Evolutionary conservation across 1,284 basidiomycete species (phyloP), one percentile per base, ranked within the genome.

Genomic region (Fomitiporia mediterranea): DNA sequence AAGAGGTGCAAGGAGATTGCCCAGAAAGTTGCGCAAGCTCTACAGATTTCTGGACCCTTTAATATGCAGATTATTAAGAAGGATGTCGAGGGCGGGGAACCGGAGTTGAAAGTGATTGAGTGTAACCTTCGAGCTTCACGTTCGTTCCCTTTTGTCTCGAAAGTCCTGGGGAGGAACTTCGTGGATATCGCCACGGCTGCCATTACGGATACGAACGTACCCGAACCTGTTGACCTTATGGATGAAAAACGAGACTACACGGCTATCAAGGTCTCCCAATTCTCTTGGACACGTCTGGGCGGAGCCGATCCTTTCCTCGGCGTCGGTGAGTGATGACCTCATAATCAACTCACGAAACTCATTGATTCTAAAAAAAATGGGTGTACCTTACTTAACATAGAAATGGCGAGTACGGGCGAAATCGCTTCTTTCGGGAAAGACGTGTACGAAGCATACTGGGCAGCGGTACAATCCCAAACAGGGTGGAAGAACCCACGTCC

Each of bases 31-130:
- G 97, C 94, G 44, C 79, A 81, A 53, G 96, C 94, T 1, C 97
- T 98, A 71, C 80, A 98, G 67, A 98, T 99, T 59, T 96, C 93
- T 27, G 96, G 97, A 34, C 97, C 97, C 4, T 99, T 87, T 84
- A 99, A 99, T 74, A 99, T 99, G 94, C 97, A 99, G 74, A 84
- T 99, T 71, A 99, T 99, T 74, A 86, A 91, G 68, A 94, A 95
- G 72, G 75, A 74, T 25, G 73, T 72, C 11, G 66, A 70, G 27
- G 80, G 78, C 51, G 75, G 82, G 57, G 78, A 86, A 55, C 78
- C 88, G 6, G 77, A 82, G 59, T 83, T 99, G 65, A 99, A 98
- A 79, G 96, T 99, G 62, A 99, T 99, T 63, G 96, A 99, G 74
- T 99, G 97, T 74, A 99, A 99, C 74, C 77, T 99, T 53, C 92